phyloP scores from a whole-genome alignment of 805 yeast genomes.

The Wickerhamiella nectarea region DNA sequence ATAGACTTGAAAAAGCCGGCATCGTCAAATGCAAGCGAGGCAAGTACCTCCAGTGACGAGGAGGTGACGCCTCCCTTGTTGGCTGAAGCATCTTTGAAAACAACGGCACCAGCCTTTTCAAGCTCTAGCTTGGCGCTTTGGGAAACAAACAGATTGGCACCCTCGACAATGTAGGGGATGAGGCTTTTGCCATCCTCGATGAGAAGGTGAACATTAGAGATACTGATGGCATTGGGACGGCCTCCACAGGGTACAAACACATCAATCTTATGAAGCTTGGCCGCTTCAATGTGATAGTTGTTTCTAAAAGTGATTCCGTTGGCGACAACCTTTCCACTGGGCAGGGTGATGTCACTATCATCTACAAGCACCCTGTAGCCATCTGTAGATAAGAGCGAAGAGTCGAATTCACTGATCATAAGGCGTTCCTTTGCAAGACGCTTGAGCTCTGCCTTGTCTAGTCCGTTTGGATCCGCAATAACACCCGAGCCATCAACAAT shows the following conservation, averaged over 20 bases:
- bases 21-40: conserved; percentile 85
- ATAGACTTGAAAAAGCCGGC: conserved; percentile 63
- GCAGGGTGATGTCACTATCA: conserved; percentile 64
- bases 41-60: conserved; percentile 86
- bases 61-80: conserved; percentile 99
- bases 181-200: conserved; percentile 58
- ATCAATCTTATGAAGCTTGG: conserved; percentile 52
- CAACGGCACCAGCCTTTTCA: conserved; percentile 74
- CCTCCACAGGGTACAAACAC: conserved; percentile 98
- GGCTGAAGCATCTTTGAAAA: conserved; percentile 92
- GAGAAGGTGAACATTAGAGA: conserved; percentile 60
- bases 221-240: conserved; percentile 89
- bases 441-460: conserved; percentile 63
- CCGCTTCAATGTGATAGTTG: conserved; percentile 66
- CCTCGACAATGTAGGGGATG: conserved; percentile 87
- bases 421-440: conserved; percentile 66
- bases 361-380: conserved; percentile 82
- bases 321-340: conserved; percentile 59
- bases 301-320: conserved; percentile 87
- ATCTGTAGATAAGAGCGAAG: conserved; percentile 45
- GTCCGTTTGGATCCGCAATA: conserved; percentile 78
- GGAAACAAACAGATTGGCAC: conserved; percentile 90
- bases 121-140: conserved; percentile 81
- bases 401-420: conserved; percentile 61
- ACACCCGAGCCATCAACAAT: conserved; percentile 95